Conservation (phyloP, 2,329 filamentous ascomycete species). For the Neopestalotiopsis clavispora region DNA sequence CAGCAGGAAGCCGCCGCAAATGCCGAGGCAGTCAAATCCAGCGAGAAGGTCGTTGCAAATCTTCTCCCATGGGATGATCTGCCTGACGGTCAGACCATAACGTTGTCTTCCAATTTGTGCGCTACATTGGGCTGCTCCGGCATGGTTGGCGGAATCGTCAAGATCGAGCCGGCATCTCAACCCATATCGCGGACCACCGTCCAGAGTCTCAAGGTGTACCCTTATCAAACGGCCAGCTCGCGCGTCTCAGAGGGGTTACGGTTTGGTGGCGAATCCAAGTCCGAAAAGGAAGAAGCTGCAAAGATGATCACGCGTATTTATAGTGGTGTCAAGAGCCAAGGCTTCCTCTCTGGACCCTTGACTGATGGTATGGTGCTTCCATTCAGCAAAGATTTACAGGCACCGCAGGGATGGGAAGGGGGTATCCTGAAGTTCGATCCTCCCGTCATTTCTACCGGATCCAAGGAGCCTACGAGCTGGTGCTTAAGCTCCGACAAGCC, state of each 20-base stretch:
- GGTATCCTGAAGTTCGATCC: constrained; percentile 82
- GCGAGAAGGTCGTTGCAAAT: constrained; percentile 75
- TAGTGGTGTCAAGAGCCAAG: constrained; percentile 57
- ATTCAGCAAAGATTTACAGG: constrained; percentile 56
- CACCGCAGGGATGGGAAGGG: constrained; percentile 74
- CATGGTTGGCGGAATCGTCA: constrained; percentile 84
- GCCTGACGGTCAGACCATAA: constrained; percentile 79
- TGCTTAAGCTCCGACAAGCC: constrained; percentile 78
- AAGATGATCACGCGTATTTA: constrained; percentile 77
- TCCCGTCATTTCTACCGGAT: constrained; percentile 38
- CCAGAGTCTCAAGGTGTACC: constrained; percentile 75
- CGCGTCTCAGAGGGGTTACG: constrained; percentile 71
- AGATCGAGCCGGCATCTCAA: constrained; percentile 80
- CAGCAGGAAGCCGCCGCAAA: constrained; percentile 70
- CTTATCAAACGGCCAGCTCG: constrained; percentile 67
- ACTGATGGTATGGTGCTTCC: constrained; percentile 86
- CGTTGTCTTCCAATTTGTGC: constrained; percentile 79
- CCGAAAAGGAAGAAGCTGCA: constrained; percentile 77
- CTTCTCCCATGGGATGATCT: constrained; percentile 84
- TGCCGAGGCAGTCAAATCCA: constrained; percentile 53
- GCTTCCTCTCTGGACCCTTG: constrained; percentile 80
- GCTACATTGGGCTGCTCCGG: constrained; percentile 72
- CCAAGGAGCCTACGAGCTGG: constrained; percentile 66
- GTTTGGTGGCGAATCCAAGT: constrained; percentile 86
- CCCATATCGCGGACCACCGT: constrained; percentile 71